Conservation (phyloP, 106 monocot species). For the Dioscorea dumetorum region DNA sequence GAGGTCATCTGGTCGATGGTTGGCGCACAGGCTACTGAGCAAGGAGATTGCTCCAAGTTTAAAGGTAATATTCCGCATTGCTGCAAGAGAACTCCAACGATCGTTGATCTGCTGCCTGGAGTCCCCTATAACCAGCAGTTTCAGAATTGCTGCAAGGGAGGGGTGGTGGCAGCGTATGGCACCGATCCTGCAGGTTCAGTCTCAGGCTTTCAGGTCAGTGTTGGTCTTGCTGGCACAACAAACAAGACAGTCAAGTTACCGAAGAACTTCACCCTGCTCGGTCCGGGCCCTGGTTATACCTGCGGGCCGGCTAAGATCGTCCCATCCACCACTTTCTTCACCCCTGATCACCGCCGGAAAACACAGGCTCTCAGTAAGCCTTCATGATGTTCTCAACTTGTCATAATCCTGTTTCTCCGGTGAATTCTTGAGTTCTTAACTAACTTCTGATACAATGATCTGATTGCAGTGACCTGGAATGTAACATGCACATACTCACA, state of each 20-base stretch:
- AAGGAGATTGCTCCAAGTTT: slow-evolving; percentile 81
- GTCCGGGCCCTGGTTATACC: slow-evolving; percentile 67
- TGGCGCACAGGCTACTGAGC: slow-evolving; percentile 64
- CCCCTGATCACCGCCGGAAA: slow-evolving; percentile 52
- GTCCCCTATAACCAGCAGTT: slow-evolving; percentile 80
- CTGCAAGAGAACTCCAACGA: slow-evolving; percentile 42
- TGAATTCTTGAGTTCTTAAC: too few relatives aligned
- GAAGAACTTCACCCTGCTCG: slow-evolving; percentile 62
- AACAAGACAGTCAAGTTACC: slow-evolving; percentile 77
- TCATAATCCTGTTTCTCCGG: too few relatives aligned
- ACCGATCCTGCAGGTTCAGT: slow-evolving; percentile 48
- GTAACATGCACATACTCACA: slow-evolving; percentile 74
- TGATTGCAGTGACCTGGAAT: slow-evolving; percentile 71
- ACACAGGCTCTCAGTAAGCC: slow-evolving; percentile 72
- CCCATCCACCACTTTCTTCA: slow-evolving; percentile 41
- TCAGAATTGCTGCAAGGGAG: slow-evolving; percentile 77
- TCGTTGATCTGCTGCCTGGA: slow-evolving; percentile 63
- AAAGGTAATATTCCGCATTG: slow-evolving; percentile 66
- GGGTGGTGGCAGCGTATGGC: slow-evolving; percentile 42
- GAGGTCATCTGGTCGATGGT: slow-evolving; percentile 87
- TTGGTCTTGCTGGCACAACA: slow-evolving; percentile 60
- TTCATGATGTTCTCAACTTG: too few relatives aligned
- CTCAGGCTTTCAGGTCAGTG: slow-evolving; percentile 61
- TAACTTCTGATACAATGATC: too few relatives aligned
- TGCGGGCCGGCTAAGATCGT: slow-evolving; percentile 70